These are phyloP conservation scores for Blastobotrys arbuscula DNA, from an alignment of 1,139 yeast genomes.

Conservation along the genomic window DNA sequence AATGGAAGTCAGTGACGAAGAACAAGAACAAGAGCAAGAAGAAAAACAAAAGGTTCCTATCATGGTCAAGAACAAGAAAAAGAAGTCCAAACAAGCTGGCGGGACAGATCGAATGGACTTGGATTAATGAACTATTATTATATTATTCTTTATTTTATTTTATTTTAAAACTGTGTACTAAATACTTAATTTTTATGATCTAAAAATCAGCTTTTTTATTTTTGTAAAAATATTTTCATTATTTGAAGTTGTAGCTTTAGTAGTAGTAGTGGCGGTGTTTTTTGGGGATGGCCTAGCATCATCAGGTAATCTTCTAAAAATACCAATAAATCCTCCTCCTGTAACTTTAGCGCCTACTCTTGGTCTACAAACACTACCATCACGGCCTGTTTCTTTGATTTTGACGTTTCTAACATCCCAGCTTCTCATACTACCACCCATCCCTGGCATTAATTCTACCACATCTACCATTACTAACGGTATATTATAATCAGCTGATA, in stretches of 20 bases:
- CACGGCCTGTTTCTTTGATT: slow-evolving; percentile 37
- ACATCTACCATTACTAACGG: slow-evolving; percentile 37
- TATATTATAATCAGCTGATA: slow-evolving; percentile 30
- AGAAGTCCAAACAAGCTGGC: slow-evolving; percentile 15
- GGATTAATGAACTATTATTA: slow-evolving; percentile 7
- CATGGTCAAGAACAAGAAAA: slow-evolving; percentile 60
- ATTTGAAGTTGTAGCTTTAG: not conserved
- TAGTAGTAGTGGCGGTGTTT: not conserved
- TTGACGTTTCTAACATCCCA: slow-evolving; percentile 33
- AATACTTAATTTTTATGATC: not conserved
- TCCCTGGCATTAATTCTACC: slow-evolving; percentile 41
- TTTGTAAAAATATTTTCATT: not conserved
- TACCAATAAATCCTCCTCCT: slow-evolving; percentile 46
- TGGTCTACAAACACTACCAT: slow-evolving; percentile 43
- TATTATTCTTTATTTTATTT: not conserved
- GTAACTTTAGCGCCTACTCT: slow-evolving; percentile 41
- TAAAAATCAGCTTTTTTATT: not conserved
- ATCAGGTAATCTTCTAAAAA: slow-evolving; percentile 23
- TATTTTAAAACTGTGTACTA: not conserved
- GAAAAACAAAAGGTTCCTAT: slow-evolving; percentile 71
- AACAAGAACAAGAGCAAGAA: slow-evolving; percentile 37
- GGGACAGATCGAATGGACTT: slow-evolving; percentile 12
- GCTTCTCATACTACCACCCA: slow-evolving; percentile 37
- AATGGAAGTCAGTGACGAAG: slow-evolving; percentile 36
- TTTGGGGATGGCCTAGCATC: slow-evolving; percentile 6